Percentiles rank a stretch among this genome's conserved stretches.
Conservation (phyloP, 108 stramenopile genomes). For the Mediolabrus comicus region DNA sequence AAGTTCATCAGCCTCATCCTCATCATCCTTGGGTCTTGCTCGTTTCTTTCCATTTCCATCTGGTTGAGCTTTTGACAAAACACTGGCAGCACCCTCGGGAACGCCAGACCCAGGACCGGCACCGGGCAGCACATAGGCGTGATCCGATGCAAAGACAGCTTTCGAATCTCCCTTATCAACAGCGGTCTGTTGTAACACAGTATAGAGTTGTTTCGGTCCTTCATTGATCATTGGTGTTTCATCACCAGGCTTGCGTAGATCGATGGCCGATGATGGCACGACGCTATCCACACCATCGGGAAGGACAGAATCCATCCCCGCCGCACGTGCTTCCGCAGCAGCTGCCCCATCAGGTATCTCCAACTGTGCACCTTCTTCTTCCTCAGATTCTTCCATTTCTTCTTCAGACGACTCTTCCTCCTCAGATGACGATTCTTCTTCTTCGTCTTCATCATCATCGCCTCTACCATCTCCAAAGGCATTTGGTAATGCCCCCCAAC, state of each 20-base stretch:
- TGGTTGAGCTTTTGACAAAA: slow-evolving; percentile 68
- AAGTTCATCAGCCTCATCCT: slow-evolving; percentile 79
- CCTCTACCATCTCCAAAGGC: slow-evolving; percentile 57
- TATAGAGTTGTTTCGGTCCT: slow-evolving; percentile 77
- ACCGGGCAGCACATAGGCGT: slow-evolving; percentile 73
- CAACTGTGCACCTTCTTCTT: slow-evolving; percentile 50
- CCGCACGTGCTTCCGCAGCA: slow-evolving; percentile 2
- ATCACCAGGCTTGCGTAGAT: slow-evolving; percentile 81
- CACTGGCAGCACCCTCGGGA: slow-evolving; percentile 73
- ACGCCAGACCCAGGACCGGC: slow-evolving; percentile 46
- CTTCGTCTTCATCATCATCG: slow-evolving; percentile 67
- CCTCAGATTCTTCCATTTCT: slow-evolving; percentile 61
- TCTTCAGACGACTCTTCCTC: slow-evolving; percentile 55
- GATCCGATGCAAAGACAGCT: slow-evolving; percentile 78
- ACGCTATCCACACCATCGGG: slow-evolving; percentile 66
- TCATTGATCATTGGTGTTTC: slow-evolving; percentile 67
- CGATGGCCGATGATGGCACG: slow-evolving; percentile 61
- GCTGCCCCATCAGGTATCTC: slow-evolving; percentile 3
- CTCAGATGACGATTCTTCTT: slow-evolving; percentile 53
- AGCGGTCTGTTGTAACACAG: slow-evolving; percentile 63
- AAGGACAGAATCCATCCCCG: slow-evolving; percentile 46
- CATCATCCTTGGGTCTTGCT: slow-evolving; percentile 69
- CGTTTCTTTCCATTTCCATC: slow-evolving; percentile 39
- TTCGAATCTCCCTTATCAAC: slow-evolving; percentile 42
- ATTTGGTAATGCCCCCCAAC: slow-evolving; percentile 81